Percentiles rank a stretch among this genome's conserved stretches.
Evolutionary conservation across 306 rosid species (phyloP).

Genomic region (Citrullus amarus): DNA sequence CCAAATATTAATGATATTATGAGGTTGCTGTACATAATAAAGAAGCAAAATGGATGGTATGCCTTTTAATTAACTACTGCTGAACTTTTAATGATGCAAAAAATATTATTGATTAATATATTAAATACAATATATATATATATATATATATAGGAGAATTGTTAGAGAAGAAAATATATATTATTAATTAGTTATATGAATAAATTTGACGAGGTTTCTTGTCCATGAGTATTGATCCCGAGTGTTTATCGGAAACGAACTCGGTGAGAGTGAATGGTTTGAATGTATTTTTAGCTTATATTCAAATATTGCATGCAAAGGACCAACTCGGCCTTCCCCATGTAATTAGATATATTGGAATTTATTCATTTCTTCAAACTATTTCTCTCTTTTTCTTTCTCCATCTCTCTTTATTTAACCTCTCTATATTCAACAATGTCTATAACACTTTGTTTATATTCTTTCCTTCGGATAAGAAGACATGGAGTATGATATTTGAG

Average conservation of each 20-base stretch:
- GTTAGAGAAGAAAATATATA: background rate
- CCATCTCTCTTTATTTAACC: background rate
- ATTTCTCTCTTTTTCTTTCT: background rate
- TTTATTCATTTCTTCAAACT: background rate
- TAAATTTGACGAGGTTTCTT: background rate
- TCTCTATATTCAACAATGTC: background rate
- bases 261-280: background rate
- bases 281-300: background rate
- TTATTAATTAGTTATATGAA: background rate
- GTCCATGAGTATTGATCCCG: background rate
- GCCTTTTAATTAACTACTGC: slow-evolving; percentile 11
- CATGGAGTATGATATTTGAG: no score
- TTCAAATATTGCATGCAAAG: background rate
- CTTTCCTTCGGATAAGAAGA: no score
- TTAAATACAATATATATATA: background rate
- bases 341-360: background rate
- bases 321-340: slow-evolving; percentile 5
- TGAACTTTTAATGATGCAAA: background rate
- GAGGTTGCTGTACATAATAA: slow-evolving; percentile 40
- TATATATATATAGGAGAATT: background rate
- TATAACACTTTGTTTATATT: background rate
- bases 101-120: background rate
- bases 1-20: slow-evolving; percentile 10
- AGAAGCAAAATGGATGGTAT: slow-evolving; percentile 12
- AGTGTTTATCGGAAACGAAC: slow-evolving; percentile 12